Evolutionary conservation across 2,329 filamentous ascomycete species (phyloP).

Genomic region (Grosmannia clavigera): DNA sequence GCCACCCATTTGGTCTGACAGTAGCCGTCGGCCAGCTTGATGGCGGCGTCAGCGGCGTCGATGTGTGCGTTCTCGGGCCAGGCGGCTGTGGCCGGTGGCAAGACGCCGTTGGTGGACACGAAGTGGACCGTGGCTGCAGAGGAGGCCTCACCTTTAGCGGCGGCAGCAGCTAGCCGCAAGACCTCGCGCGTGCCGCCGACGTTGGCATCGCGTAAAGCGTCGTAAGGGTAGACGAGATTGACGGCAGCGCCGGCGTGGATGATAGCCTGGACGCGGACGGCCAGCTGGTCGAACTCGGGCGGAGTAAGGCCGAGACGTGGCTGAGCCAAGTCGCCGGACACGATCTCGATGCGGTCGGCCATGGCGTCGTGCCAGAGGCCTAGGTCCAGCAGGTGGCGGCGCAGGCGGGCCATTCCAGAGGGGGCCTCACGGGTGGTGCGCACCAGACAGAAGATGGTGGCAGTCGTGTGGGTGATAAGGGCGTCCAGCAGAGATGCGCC

Average conservation of each 20-base stretch:
- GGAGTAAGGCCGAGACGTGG: constrained; percentile 56
- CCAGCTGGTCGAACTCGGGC: constrained; percentile 53
- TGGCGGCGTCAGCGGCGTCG: constrained; percentile 50
- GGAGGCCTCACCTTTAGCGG: constrained; percentile 23
- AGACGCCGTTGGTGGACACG: constrained; percentile 67
- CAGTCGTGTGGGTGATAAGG: constrained; percentile 54
- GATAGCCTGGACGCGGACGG: constrained; percentile 55
- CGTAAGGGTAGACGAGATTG: constrained; percentile 72
- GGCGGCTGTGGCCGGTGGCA: constrained; percentile 56
- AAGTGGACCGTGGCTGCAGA: constrained; percentile 54
- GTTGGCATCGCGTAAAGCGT: constrained; percentile 60
- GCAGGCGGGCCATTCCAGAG: constrained; percentile 58
- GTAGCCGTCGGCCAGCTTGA: constrained; percentile 58
- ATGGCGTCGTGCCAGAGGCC: constrained; percentile 67
- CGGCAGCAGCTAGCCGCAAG: constrained; percentile 52
- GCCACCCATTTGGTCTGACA: constrained; percentile 76
- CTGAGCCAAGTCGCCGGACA: constrained; percentile 60
- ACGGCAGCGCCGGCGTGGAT: constrained; percentile 69
- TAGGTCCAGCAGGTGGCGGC: constrained; percentile 64
- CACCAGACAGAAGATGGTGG: constrained; percentile 60
- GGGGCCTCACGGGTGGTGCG: constrained; percentile 43
- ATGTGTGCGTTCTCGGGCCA: constrained; percentile 62
- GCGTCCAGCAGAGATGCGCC: constrained; percentile 63
- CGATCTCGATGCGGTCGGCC: constrained; percentile 64
- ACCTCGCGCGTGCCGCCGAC: constrained; percentile 70